A percentile compares a stretch with the other conserved stretches of the same genome.
Conservation (phyloP, 1,284 basidiomycete species). For the Leccinum insolens region DNA sequence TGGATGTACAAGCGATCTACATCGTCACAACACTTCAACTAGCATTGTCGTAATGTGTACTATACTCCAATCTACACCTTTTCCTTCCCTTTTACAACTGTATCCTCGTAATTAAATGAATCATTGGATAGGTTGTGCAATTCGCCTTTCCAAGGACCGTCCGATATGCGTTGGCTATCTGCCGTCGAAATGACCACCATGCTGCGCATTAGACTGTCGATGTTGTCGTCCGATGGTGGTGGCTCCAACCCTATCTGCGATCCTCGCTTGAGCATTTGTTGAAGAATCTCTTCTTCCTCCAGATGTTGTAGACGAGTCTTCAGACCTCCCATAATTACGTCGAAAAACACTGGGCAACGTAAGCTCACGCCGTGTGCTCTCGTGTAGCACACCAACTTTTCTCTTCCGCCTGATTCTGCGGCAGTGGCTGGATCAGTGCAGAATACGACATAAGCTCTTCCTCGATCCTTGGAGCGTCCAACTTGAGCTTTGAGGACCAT, state of each 20-base stretch:
- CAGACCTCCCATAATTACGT: conserved; percentile 54
- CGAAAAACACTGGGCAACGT: conserved; percentile 39
- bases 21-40: background rate
- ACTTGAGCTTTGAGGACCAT: conserved; percentile 44
- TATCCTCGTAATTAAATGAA: conserved; percentile 29
- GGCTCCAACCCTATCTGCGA: conserved; percentile 55
- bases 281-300: conserved; percentile 69
- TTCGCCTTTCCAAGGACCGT: conserved; percentile 35
- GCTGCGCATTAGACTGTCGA: conserved; percentile 65
- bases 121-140: conserved; percentile 12
- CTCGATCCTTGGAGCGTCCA: conserved; percentile 34
- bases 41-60: background rate
- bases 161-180: conserved; percentile 16
- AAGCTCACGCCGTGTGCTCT: conserved; percentile 16
- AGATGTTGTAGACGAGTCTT: conserved; percentile 53
- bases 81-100: conserved; percentile 31
- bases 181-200: conserved; percentile 50
- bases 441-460: conserved; percentile 33
- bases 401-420: conserved; percentile 35
- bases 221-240: conserved; percentile 54
- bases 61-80: conserved; percentile 17
- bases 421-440: conserved; percentile 27
- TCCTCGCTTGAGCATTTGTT: conserved; percentile 58
- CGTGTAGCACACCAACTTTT: conserved; percentile 26
- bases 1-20: background rate